Evolutionary conservation across 169 alveolate genomes (phyloP).

Genomic region (Plasmodium coatneyi): DNA sequence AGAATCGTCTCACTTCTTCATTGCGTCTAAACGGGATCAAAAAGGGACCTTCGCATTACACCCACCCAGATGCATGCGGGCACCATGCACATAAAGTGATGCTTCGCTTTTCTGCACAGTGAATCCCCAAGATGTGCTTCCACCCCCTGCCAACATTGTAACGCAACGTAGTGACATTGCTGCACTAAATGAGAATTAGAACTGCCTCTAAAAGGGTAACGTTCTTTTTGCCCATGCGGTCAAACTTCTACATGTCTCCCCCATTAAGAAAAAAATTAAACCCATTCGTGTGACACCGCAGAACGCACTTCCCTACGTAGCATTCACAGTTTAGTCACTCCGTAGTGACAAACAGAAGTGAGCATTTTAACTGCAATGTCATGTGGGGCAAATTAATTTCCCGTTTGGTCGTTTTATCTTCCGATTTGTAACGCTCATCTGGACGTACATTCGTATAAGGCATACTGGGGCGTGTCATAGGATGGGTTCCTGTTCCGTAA

Average conservation of each 20-base stretch:
- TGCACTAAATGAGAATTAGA: background rate
- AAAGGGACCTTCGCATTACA: background rate
- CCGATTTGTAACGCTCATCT: background rate
- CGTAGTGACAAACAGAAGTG: background rate
- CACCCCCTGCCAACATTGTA: background rate
- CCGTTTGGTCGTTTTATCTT: background rate
- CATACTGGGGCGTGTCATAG: background rate
- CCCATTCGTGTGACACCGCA: background rate
- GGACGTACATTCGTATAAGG: background rate
- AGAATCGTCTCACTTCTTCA: background rate
- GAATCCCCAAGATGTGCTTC: background rate
- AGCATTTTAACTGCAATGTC: background rate
- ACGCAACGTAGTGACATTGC: background rate
- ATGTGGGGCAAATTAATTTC: background rate
- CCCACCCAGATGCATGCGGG: background rate
- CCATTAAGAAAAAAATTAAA: background rate
- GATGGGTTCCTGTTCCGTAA: background rate
- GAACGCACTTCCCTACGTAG: background rate
- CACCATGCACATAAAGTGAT: background rate
- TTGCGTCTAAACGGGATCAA: background rate
- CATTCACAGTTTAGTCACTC: background rate
- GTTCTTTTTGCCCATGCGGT: background rate
- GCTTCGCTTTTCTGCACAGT: background rate
- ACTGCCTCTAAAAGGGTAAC: background rate
- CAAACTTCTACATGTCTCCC: background rate